Base-by-base conservation (phyloP, 805 yeast genomes). In the Wickerhamomyces pijperi region DNA sequence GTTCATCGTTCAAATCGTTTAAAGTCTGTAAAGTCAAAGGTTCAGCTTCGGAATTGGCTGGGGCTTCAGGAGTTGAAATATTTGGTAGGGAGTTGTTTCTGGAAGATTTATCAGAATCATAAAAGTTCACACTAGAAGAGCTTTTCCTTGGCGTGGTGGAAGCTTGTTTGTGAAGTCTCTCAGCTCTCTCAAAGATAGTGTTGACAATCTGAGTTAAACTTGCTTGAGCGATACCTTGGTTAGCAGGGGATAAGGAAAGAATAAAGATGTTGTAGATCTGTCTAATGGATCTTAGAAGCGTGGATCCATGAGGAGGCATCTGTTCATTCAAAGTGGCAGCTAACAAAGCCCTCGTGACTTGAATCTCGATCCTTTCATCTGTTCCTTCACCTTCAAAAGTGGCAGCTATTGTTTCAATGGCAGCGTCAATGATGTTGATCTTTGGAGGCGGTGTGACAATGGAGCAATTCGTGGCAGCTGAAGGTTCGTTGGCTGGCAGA, bases 201-300 rank as follows among this genome's bases (percentile, higher is more conserved):
- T 78, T 78, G 18, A 92, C 85, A 51, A 90, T 82, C 61, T 92
- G 99, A 3, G 94, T 84, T 47, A 92, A 68, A 7, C 92, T 82
- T 2, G 95, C 97, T 64, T 94, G 97, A 0, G 98, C 97, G 43
- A 88, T 78, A 1, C 87, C 83, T 61, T 92, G 98, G 55, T 87
- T 90, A 19, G 82, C 67, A 3, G 90, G 76, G 16, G 82, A 77
- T 43, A 82, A 67, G 0, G 97, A 86, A 40, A 85, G 71, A 33
- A 92, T 80, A 53, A 90, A 94, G 20, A 94, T 83, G 56, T 87
- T 88, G 64, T 92, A 92, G 20, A 90, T 85, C 53, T 85, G 95
- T 58, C 97, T 75, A 29, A 94, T 80, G 0, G 97, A 97, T 54
- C 83, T 85, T 44, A 92, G 65, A 38, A 92, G 65, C 1, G 88